These are phyloP conservation scores for Salix purpurea DNA, from an alignment of 345 rosid genomes.

Conservation along the genomic window DNA sequence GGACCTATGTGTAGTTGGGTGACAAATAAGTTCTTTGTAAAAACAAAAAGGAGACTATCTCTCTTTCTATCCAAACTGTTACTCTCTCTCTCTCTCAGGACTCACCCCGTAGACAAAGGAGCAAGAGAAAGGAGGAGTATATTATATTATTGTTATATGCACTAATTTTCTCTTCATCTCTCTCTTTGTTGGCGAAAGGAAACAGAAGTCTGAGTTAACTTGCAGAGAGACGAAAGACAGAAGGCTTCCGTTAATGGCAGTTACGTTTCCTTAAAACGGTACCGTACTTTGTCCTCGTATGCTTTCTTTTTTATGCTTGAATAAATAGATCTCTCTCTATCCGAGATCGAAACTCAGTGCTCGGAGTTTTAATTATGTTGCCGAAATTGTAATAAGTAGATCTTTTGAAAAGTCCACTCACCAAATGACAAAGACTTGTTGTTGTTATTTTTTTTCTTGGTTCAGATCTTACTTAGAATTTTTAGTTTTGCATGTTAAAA, in stretches of 20 bases:
- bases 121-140: not conserved
- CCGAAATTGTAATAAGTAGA: not conserved
- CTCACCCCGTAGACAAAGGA: too few relatives aligned
- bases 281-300: not conserved
- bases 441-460: not conserved
- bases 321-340: not conserved
- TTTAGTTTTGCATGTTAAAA: not conserved
- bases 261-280: not conserved
- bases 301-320: not conserved
- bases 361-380: not conserved
- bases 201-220: not conserved
- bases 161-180: not conserved
- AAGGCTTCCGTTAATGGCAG: not conserved
- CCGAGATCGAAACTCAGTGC: not conserved
- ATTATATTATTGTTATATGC: too few relatives aligned
- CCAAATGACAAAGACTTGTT: not conserved
- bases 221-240: not conserved
- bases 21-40: too few relatives aligned
- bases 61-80: too few relatives aligned
- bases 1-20: too few relatives aligned
- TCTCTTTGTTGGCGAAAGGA: not conserved
- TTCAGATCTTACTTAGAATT: not conserved
- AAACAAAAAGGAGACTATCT: too few relatives aligned
- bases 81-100: too few relatives aligned
- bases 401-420: not conserved